Conservation (phyloP, 2,329 filamentous ascomycete genomes). For the Pseudocercospora cruenta region DNA sequence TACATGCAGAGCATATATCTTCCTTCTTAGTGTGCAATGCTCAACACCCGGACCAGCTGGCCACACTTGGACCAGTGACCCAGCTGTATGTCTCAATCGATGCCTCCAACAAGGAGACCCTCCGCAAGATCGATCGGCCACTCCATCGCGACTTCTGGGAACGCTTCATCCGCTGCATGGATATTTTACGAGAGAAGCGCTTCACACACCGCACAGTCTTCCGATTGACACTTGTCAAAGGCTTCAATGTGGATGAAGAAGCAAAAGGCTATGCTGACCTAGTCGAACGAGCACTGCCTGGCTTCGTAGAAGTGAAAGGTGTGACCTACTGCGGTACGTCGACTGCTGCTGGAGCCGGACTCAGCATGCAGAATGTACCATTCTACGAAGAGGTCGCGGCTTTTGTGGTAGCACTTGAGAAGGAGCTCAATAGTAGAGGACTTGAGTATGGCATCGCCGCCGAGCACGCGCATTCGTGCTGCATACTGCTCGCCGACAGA, state of each 20-base stretch:
- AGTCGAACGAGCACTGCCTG: constrained; percentile 81
- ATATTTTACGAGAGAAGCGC: constrained; percentile 82
- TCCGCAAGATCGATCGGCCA: constrained; percentile 86
- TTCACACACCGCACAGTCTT: constrained; percentile 91
- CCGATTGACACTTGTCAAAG: constrained; percentile 92
- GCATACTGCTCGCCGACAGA: constrained; percentile 77
- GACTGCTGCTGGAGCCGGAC: constrained; percentile 77
- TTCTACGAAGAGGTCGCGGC: constrained; percentile 89
- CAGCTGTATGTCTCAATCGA: constrained; percentile 97
- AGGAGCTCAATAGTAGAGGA: constrained; percentile 68
- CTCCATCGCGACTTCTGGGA: constrained; percentile 98
- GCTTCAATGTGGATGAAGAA: constrained; percentile 96
- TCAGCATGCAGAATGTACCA: constrained; percentile 97
- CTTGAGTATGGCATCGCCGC: constrained; percentile 88
- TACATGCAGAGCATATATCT: constrained; percentile 85
- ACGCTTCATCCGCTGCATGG: constrained; percentile 85
- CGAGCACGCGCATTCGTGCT: constrained; percentile 94
- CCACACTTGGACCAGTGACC: constrained; percentile 79
- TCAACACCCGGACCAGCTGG: constrained; percentile 90
- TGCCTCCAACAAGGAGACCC: constrained; percentile 83
- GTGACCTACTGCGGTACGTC: constrained; percentile 96
- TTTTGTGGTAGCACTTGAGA: constrained; percentile 77
- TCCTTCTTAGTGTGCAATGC: constrained; percentile 94
- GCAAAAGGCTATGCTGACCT: constrained; percentile 87
- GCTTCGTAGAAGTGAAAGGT: constrained; percentile 94